A percentile compares a stretch with the other conserved stretches of the same genome.
These are phyloP conservation scores for Berberis vulgaris DNA, from an alignment of 164 flowering plant species.

Conservation along the genomic window DNA sequence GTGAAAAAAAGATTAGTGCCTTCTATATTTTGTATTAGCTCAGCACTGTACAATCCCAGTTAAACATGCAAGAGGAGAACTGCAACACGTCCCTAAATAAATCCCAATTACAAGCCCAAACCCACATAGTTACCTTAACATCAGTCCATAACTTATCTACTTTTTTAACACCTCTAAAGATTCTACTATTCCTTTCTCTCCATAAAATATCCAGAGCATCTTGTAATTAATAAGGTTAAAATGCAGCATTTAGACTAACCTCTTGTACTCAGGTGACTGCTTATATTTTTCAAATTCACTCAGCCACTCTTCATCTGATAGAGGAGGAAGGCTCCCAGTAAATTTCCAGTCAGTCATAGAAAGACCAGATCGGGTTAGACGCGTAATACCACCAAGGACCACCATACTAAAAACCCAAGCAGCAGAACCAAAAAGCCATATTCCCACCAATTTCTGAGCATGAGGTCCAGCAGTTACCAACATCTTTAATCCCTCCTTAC, in stretches of 20 bases:
- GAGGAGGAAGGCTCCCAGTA: slow-evolving; percentile 81
- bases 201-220: no score
- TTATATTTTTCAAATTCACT: slow-evolving; percentile 86
- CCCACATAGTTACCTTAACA: no score
- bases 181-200: no score
- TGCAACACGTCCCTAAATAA: no score
- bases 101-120: no score
- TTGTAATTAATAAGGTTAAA: no score
- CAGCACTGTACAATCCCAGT: no score
- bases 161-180: no score
- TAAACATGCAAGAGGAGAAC: no score
- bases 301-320: slow-evolving; percentile 73
- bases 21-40: no score
- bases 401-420: slow-evolving; percentile 99
- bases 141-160: no score
- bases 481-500: slow-evolving; percentile 48
- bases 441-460: slow-evolving; percentile 82
- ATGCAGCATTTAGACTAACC: slow-evolving; percentile 37
- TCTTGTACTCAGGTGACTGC: slow-evolving; percentile 87
- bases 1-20: no score
- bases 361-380: slow-evolving; percentile 89
- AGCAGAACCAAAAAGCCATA: slow-evolving; percentile 92
- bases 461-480: slow-evolving; percentile 73
- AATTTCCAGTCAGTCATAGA: slow-evolving; percentile 99
- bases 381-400: slow-evolving; percentile 83